These are phyloP conservation scores for Wallacemonas rigidus DNA, from an alignment of 208 protist species.

Conservation along the genomic window DNA sequence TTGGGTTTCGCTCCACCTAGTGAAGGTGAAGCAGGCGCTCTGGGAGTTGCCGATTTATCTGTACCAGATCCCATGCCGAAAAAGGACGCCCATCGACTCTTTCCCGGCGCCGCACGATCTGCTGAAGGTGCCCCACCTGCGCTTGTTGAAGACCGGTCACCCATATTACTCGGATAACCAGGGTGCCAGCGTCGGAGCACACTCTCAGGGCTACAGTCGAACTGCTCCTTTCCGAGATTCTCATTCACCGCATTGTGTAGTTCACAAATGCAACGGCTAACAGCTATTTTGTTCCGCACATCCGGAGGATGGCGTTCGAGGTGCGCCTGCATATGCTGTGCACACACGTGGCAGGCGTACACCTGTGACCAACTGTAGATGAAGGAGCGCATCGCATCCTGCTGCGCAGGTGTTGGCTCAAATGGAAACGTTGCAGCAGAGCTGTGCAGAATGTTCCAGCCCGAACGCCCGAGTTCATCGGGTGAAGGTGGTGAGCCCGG, in stretches of 20 bases:
- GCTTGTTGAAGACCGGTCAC: slow-evolving; percentile 40
- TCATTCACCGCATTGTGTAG: slow-evolving; percentile 91
- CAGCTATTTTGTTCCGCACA: slow-evolving; percentile 59
- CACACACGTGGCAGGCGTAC: slow-evolving; percentile 88
- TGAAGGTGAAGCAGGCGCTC: not conserved
- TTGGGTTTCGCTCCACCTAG: not conserved
- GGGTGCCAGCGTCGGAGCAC: slow-evolving; percentile 88
- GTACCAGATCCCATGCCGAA: not conserved
- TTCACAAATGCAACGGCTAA: slow-evolving; percentile 85
- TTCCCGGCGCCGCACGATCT: slow-evolving; percentile 4
- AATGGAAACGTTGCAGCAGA: slow-evolving; percentile 85
- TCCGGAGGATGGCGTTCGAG: slow-evolving; percentile 67
- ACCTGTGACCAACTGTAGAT: slow-evolving; percentile 76
- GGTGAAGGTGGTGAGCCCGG: slow-evolving; percentile 1
- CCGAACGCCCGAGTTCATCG: slow-evolving; percentile 64
- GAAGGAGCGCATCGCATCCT: slow-evolving; percentile 75
- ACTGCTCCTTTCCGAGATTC: slow-evolving; percentile 66
- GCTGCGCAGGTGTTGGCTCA: slow-evolving; percentile 57
- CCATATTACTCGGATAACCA: slow-evolving; percentile 82
- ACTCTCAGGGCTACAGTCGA: slow-evolving; percentile 73
- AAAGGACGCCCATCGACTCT: slow-evolving; percentile 10
- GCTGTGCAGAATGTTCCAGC: slow-evolving; percentile 89
- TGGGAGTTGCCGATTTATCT: not conserved
- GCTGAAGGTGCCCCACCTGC: slow-evolving; percentile 3
- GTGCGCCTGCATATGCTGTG: slow-evolving; percentile 86